A percentile compares a stretch with the other conserved stretches of the same genome.
phyloP scores from a whole-genome alignment of 2,329 filamentous ascomycete species.

The Catunica adiposa region DNA sequence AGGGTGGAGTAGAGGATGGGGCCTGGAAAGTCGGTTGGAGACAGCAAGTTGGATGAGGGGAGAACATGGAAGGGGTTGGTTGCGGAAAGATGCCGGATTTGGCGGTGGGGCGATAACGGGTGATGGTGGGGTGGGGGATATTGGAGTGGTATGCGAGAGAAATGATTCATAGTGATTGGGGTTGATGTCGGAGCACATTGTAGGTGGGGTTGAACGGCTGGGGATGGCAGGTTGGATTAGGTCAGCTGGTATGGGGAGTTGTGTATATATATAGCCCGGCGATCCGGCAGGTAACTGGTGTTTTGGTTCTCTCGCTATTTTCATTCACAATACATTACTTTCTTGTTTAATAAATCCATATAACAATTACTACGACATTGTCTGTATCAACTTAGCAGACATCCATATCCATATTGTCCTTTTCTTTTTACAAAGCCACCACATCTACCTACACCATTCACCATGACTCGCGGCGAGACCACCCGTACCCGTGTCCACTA shows the following conservation, averaged over 20 bases:
- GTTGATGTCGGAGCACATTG: background rate
- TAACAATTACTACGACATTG: background rate
- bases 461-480: conserved; percentile 57
- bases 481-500: conserved; percentile 64
- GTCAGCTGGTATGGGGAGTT: too few species aligned
- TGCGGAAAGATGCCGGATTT: too few species aligned
- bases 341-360: too few species aligned
- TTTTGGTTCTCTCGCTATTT: too few species aligned
- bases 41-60: too few species aligned
- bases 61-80: too few species aligned
- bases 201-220: background rate
- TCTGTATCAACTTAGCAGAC: background rate
- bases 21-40: too few species aligned
- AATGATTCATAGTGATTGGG: background rate
- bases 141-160: background rate
- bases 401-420: background rate
- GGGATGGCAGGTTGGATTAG: background rate
- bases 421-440: conserved; percentile 1
- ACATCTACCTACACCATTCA: conserved; percentile 19
- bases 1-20: too few species aligned
- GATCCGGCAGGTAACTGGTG: too few species aligned
- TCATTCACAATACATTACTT: too few species aligned
- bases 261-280: too few species aligned
- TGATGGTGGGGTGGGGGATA: background rate
- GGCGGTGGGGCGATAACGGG: too few species aligned